Percentiles rank a stretch among this genome's conserved stretches.
phyloP scores from a whole-genome alignment of 148 eudicot genomes.

The Vaccinium macrocarpon region DNA sequence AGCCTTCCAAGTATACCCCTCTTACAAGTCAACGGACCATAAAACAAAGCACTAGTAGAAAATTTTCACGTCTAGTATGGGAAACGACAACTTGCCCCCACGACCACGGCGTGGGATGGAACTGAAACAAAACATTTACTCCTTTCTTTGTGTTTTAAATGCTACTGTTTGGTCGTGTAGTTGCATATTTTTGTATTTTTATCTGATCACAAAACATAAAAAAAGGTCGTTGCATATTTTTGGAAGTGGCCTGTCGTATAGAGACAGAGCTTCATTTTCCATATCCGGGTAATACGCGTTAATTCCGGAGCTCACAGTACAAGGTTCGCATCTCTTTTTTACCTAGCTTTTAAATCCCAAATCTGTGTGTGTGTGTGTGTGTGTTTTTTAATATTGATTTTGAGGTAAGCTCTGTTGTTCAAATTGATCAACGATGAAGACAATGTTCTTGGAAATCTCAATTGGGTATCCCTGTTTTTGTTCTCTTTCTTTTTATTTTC shows the following conservation, averaged over 20 bases:
- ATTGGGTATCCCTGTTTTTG: slow-evolving; percentile 19
- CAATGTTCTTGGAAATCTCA: slow-evolving; percentile 15
- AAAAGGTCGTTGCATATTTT: background rate
- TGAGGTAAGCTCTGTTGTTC: slow-evolving; percentile 12
- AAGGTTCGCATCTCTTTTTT: background rate
- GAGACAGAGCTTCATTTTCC: background rate
- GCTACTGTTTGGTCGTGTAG: background rate
- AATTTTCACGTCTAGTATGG: background rate
- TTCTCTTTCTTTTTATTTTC: background rate
- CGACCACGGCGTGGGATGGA: background rate
- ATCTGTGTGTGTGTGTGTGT: background rate
- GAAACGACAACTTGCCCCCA: background rate
- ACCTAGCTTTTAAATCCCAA: background rate
- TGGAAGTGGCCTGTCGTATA: background rate
- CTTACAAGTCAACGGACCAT: background rate
- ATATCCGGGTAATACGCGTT: slow-evolving; percentile 10
- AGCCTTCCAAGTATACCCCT: too few species aligned
- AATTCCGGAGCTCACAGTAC: background rate
- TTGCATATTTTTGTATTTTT: too few species aligned
- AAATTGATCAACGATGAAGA: slow-evolving; percentile 6
- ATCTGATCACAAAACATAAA: too few species aligned
- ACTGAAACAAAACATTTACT: background rate
- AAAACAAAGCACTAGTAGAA: background rate
- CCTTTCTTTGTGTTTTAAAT: too few species aligned
- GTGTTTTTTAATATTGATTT: background rate